Percentiles rank a stretch among this genome's conserved stretches.
These are phyloP conservation scores for Penicillium macrosclerotiorum DNA, from an alignment of 495 filamentous ascomycete species.

Conservation along the genomic window DNA sequence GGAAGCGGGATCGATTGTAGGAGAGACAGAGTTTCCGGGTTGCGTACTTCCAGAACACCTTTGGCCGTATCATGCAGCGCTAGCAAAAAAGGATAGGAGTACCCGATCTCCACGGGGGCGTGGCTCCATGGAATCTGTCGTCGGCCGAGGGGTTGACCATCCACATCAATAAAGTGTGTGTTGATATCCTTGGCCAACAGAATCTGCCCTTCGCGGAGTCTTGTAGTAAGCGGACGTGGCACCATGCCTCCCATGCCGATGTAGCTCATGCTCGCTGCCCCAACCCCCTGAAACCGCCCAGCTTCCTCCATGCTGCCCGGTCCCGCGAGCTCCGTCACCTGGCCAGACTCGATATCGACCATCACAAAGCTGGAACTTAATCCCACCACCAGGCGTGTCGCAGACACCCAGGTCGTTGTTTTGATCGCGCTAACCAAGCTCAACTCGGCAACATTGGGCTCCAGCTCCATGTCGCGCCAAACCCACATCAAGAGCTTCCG, in stretches of 20 bases:
- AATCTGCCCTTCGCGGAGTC: slow-evolving; percentile 77
- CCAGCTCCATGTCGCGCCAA: slow-evolving; percentile 93
- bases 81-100: slow-evolving; percentile 93
- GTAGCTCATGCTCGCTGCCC: slow-evolving; percentile 82
- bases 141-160: slow-evolving; percentile 78
- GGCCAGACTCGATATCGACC: slow-evolving; percentile 73
- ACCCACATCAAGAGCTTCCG: slow-evolving; percentile 85
- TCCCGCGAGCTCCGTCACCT: slow-evolving; percentile 72
- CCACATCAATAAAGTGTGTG: slow-evolving; percentile 81
- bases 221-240: slow-evolving; percentile 83
- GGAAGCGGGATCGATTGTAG: slow-evolving; percentile 82
- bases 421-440: slow-evolving; percentile 75
- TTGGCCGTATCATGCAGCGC: slow-evolving; percentile 81
- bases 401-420: slow-evolving; percentile 85
- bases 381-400: slow-evolving; percentile 79
- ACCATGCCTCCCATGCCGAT: slow-evolving; percentile 90
- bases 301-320: slow-evolving; percentile 70
- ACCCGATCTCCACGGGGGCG: slow-evolving; percentile 87
- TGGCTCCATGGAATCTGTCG: slow-evolving; percentile 87
- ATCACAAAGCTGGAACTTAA: slow-evolving; percentile 85
- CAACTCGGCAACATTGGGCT: slow-evolving; percentile 69
- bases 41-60: slow-evolving; percentile 85
- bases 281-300: slow-evolving; percentile 64
- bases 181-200: slow-evolving; percentile 94
- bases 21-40: slow-evolving; percentile 84